A percentile compares a stretch with the other conserved stretches of the same genome.
Evolutionary conservation across 2,329 filamentous ascomycete genomes (phyloP).

Genomic region (Bretziella fagacearum): DNA sequence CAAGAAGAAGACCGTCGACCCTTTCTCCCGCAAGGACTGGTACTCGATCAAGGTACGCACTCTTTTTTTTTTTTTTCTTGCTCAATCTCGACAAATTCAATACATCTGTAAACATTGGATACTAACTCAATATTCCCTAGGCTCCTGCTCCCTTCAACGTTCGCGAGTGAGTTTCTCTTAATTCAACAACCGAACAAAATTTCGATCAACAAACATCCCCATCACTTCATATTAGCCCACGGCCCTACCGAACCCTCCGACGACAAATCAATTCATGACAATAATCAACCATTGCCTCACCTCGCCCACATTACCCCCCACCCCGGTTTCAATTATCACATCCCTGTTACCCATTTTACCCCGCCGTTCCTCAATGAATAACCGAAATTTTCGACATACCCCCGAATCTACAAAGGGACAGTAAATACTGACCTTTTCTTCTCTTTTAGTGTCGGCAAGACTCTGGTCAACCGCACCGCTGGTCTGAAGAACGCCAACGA

Average conservation of each 20-base stretch:
- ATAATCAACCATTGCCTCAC: background rate
- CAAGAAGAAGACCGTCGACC: conserved; percentile 98
- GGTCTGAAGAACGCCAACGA: conserved; percentile 99
- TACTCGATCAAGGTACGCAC: conserved; percentile 80
- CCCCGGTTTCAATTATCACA: background rate
- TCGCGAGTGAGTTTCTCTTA: conserved; percentile 61
- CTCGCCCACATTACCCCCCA: background rate
- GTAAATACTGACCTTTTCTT: conserved; percentile 13
- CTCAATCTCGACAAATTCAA: no score
- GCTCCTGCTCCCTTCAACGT: conserved; percentile 90
- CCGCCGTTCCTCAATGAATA: background rate
- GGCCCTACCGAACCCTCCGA: no score
- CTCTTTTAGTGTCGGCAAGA: conserved; percentile 81
- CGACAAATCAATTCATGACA: background rate
- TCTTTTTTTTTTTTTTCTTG: background rate
- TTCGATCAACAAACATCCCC: background rate
- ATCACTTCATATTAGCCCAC: no score
- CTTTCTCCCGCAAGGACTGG: conserved; percentile 98
- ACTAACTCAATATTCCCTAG: conserved; percentile 29
- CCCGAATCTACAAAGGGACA: background rate
- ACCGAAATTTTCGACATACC: background rate
- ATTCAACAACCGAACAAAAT: conserved; percentile 2
- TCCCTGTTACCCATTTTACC: background rate
- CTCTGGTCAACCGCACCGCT: conserved; percentile 96
- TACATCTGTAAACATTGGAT: background rate